Evolutionary conservation across 2,329 filamentous ascomycete genomes (phyloP).

Genomic region (Colletotrichum viniferum): DNA sequence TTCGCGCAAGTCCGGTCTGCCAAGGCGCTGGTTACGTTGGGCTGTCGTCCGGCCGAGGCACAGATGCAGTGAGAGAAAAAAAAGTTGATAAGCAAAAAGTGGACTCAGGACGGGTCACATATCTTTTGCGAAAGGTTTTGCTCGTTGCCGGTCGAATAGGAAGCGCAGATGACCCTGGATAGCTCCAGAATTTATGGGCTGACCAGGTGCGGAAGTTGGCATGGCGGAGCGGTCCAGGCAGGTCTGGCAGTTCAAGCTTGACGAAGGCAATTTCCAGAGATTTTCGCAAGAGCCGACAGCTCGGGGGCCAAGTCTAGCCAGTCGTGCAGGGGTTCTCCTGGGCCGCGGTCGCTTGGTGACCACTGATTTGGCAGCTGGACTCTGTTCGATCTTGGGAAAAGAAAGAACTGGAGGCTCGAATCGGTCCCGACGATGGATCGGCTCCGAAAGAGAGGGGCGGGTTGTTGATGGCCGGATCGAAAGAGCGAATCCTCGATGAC

Average conservation of each 20-base stretch:
- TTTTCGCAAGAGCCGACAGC: constrained; percentile 10
- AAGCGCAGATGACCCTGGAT: not conserved
- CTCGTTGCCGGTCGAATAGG: not conserved
- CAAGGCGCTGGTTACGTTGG: not conserved
- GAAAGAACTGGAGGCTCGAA: not conserved
- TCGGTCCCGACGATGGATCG: constrained; percentile 4
- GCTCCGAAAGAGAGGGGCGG: not conserved
- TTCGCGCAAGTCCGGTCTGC: not conserved
- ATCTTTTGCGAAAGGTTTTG: not conserved
- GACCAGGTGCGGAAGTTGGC: constrained; percentile 6
- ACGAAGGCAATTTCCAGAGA: not conserved
- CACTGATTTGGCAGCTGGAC: not conserved
- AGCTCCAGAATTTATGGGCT: constrained; percentile 5
- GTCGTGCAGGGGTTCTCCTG: not conserved
- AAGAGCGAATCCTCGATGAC: not conserved
- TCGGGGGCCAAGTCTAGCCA: constrained; percentile 7
- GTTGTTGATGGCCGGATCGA: not conserved
- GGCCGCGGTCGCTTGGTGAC: not conserved
- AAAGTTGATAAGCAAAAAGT: constrained; percentile 1
- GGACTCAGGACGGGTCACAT: not conserved
- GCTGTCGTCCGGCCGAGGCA: not conserved
- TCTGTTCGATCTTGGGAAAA: not conserved
- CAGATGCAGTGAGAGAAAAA: not conserved
- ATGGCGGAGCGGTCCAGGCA: not conserved
- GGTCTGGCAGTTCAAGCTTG: not conserved